A percentile compares a stretch with the other conserved stretches of the same genome.
Evolutionary conservation across 371 early-diverging fungal species (phyloP).

Genomic region (Mortierella sp.): DNA sequence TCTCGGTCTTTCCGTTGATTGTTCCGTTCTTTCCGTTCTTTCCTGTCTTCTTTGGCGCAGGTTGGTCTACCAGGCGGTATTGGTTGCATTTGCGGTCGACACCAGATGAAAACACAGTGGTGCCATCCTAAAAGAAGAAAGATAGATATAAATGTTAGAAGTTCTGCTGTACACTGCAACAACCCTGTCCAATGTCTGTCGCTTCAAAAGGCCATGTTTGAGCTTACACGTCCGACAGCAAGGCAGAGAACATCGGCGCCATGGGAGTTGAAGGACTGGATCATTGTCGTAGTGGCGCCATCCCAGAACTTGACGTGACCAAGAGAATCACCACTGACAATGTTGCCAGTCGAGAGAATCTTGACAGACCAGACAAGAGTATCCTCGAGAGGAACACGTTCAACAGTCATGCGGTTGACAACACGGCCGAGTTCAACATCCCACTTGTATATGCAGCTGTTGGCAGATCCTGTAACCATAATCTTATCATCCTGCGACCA

Average conservation of each 20-base stretch:
- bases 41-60: conserved; percentile 30
- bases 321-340: conserved; percentile 92
- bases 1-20: conserved; percentile 36
- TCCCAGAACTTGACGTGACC: conserved; percentile 94
- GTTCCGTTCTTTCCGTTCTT: conserved; percentile 55
- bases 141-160: not conserved
- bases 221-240: conserved; percentile 65
- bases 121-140: conserved; percentile 62
- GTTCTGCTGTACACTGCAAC: no score
- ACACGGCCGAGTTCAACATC: conserved; percentile 70
- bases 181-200: no score
- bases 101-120: conserved; percentile 85
- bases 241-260: conserved; percentile 92
- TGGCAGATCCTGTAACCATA: conserved; percentile 88
- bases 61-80: conserved; percentile 68
- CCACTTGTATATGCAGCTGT: conserved; percentile 85
- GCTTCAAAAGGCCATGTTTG: not conserved
- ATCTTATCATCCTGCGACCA: conserved; percentile 83
- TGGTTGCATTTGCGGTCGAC: conserved; percentile 91
- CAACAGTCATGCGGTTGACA: conserved; percentile 79
- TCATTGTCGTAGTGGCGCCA: conserved; percentile 73
- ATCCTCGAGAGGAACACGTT: conserved; percentile 68
- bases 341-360: conserved; percentile 71
- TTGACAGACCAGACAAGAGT: conserved; percentile 76
- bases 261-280: conserved; percentile 80